phyloP scores from a whole-genome alignment of 2,329 filamentous ascomycete genomes.

The Sporothrix euskadiensis region DNA sequence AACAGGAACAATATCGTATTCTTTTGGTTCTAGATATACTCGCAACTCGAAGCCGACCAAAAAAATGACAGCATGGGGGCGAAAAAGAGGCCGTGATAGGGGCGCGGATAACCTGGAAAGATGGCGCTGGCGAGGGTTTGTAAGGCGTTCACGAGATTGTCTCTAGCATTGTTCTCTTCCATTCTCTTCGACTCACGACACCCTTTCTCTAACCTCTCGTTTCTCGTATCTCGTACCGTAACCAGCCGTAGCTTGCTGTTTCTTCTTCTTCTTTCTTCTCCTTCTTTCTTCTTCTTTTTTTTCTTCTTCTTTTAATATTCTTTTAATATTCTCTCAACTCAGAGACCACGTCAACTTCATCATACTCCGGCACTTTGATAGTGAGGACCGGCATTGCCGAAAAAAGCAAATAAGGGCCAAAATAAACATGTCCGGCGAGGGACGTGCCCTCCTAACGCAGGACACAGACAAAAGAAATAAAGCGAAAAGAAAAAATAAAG shows the following conservation, averaged over 20 bases:
- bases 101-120: neutral
- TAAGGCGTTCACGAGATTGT: neutral
- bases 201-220: neutral
- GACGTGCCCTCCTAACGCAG: neutral
- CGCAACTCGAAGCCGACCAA: neutral
- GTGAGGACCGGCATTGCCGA: constrained; percentile 1
- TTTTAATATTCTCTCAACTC: neutral
- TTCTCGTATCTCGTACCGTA: neutral
- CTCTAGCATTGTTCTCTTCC: neutral
- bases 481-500: neutral
- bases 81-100: neutral
- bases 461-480: neutral
- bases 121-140: neutral
- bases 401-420: constrained; percentile 11
- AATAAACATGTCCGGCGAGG: neutral
- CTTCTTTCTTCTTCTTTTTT: too few relatives aligned
- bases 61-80: neutral
- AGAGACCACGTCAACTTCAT: neutral
- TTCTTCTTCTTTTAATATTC: too few relatives aligned
- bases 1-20: neutral
- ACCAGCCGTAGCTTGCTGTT: neutral
- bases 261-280: neutral
- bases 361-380: neutral
- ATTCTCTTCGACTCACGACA: neutral
- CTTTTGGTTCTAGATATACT: neutral